A percentile compares a stretch with the other conserved stretches of the same genome.
Evolutionary conservation across 305 asterid species (phyloP).

Genomic region (Striga hermonthica): DNA sequence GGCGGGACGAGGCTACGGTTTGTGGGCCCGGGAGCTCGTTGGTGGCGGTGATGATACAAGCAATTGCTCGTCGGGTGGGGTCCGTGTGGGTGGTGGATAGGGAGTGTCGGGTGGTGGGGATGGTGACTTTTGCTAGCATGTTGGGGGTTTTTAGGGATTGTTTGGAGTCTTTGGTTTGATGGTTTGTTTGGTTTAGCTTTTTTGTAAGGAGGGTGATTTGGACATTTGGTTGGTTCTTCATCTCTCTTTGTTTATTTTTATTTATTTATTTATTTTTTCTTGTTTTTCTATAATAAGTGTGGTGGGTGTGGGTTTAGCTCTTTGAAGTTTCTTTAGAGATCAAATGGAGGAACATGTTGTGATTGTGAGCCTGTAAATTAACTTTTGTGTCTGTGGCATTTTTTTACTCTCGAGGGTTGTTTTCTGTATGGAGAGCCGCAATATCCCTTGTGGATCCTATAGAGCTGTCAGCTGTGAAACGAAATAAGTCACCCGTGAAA

Average conservation of each 20-base stretch:
- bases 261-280: no score
- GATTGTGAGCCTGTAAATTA: constrained; percentile 38
- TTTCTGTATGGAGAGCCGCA: not conserved
- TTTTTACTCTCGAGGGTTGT: not conserved
- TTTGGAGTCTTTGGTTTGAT: constrained; percentile 44
- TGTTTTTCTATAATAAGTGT: not conserved
- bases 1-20: constrained; percentile 72
- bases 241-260: no score
- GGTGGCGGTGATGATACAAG: constrained; percentile 95
- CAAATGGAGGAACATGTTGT: constrained; percentile 35
- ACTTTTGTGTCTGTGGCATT: constrained; percentile 7
- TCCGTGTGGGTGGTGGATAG: constrained; percentile 91
- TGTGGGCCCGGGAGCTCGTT: constrained; percentile 76
- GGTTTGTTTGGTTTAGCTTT: not conserved
- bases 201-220: not conserved
- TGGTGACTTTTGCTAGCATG: constrained; percentile 68
- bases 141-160: constrained; percentile 50
- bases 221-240: not conserved
- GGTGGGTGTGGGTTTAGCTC: not conserved
- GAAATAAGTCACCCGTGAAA: no score
- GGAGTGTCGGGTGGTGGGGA: constrained; percentile 62
- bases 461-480: no score
- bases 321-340: not conserved
- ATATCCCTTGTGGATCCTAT: no score
- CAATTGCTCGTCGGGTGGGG: constrained; percentile 72